Evolutionary conservation across 2,329 filamentous ascomycete species (phyloP), one percentile per base, ranked within the genome.

Genomic region (Bipolaris bicolor): DNA sequence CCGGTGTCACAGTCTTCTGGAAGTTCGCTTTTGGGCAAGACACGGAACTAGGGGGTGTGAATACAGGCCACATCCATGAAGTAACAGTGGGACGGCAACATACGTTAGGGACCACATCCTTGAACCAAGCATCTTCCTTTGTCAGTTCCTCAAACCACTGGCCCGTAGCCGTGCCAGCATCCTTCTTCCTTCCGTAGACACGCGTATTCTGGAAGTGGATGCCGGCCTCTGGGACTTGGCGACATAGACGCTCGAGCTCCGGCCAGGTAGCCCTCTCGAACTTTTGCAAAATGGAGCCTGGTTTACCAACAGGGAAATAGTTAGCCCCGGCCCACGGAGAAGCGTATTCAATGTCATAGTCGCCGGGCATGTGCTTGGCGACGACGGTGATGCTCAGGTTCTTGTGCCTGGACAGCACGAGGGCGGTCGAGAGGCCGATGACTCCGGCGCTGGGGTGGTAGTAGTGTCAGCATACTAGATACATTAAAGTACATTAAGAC

Each of bases 241-340:
- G 80, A 22, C 78, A 80, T 3, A 82, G 69, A 1, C 73, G 68
- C 46, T 74, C 74, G 13, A 82, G 65, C 58, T 81, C 79, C 24
- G 74, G 71, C 79, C 79, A 82, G 13, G 80, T 80, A 29, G 75
- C 71, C 46, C 69, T 71, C 62, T 82, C 80, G 58, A 77, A 80
- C 13, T 67, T 67, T 49, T 77, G 72, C 16, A 77, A 65, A 5
- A 64, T 69, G 7, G 76, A 76, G 41, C 76, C 78, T 47, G 74
- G 73, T 57, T 76, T 77, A 37, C 74, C 77, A 7, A 80, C 77
- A 37, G 90, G 91, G 63, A 91, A 75, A 69, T 87, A 57, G 36
- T 95, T 93, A 56, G 91, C 91, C 7, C 91, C 91, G 13, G 91
- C 91, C 89, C 91, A 95, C 0, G 91, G 91, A n/a, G 90, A 95